A percentile compares a stretch with the other conserved stretches of the same genome.
These are phyloP conservation scores for Effrenium voratum DNA, from an alignment of 73 alveolate genomes.

Conservation along the genomic window DNA sequence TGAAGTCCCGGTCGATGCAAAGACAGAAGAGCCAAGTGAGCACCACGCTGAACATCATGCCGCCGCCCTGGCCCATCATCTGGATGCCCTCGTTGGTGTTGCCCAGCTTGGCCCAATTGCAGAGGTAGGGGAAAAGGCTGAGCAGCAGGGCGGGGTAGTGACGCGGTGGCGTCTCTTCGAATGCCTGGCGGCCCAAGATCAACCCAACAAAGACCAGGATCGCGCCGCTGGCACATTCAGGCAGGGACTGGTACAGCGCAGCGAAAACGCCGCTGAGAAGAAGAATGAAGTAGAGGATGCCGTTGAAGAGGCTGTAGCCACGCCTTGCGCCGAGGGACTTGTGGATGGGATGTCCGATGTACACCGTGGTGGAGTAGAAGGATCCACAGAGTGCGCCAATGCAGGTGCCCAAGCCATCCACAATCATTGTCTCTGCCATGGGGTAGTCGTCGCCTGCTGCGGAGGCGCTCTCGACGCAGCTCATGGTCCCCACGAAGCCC, in stretches of 20 bases:
- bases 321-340: slow-evolving; percentile 69
- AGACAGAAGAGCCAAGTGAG: slow-evolving; percentile 71
- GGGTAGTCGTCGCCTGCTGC: slow-evolving; percentile 88
- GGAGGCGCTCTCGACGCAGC: slow-evolving; percentile 67
- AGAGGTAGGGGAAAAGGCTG: slow-evolving; percentile 67
- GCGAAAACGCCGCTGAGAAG: slow-evolving; percentile 26
- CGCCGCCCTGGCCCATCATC: slow-evolving; percentile 82
- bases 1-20: slow-evolving; percentile 70
- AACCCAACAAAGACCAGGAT: slow-evolving; percentile 58
- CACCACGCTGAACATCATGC: slow-evolving; percentile 66
- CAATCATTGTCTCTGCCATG: slow-evolving; percentile 73
- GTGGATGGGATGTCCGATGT: slow-evolving; percentile 77
- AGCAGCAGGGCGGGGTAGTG: slow-evolving; percentile 74
- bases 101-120: slow-evolving; percentile 70
- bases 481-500: slow-evolving; percentile 70
- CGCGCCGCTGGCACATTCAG: slow-evolving; percentile 62
- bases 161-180: slow-evolving; percentile 57
- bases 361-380: slow-evolving; percentile 75
- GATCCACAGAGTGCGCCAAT: slow-evolving; percentile 65
- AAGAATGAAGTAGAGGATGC: slow-evolving; percentile 62
- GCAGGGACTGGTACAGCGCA: slow-evolving; percentile 35
- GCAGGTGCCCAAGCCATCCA: slow-evolving; percentile 73
- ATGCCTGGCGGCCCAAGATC: slow-evolving; percentile 71
- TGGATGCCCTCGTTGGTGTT: slow-evolving; percentile 30
- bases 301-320: slow-evolving; percentile 84